These are phyloP conservation scores for Aspergillus thermomutatus DNA, from an alignment of 2,329 filamentous ascomycete species.

Conservation along the genomic window DNA sequence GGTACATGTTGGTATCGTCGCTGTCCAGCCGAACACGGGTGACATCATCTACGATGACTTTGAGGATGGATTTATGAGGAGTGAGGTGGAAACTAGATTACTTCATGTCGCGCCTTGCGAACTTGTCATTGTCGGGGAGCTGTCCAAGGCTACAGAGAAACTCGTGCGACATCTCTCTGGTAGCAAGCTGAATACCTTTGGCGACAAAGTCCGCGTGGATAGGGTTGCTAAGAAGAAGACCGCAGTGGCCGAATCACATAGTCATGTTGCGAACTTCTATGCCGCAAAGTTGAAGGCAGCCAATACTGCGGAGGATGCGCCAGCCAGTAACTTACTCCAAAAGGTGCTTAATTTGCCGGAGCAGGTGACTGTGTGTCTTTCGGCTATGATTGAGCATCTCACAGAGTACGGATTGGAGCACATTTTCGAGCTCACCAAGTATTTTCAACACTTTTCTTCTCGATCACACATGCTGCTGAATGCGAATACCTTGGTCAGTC, in stretches of 20 bases:
- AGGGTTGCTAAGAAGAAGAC: slow-evolving; percentile 72
- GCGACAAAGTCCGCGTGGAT: slow-evolving; percentile 84
- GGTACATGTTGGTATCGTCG: slow-evolving; percentile 85
- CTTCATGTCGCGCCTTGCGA: slow-evolving; percentile 95
- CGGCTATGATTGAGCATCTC: slow-evolving; percentile 92
- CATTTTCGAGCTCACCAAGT: slow-evolving; percentile 93
- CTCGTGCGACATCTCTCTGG: slow-evolving; percentile 85
- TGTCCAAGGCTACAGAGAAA: slow-evolving; percentile 90
- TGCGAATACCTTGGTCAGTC: slow-evolving; percentile 86
- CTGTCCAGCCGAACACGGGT: slow-evolving; percentile 91
- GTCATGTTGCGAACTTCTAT: slow-evolving; percentile 90
- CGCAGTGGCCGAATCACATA: slow-evolving; percentile 78
- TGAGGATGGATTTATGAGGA: slow-evolving; percentile 95
- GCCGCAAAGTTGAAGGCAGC: slow-evolving; percentile 73
- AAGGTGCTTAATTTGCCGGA: slow-evolving; percentile 83
- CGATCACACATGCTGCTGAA: slow-evolving; percentile 94
- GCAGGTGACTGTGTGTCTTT: slow-evolving; percentile 84
- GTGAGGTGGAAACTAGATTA: slow-evolving; percentile 91
- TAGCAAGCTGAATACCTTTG: slow-evolving; percentile 86
- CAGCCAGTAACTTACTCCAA: slow-evolving; percentile 68
- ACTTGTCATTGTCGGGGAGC: slow-evolving; percentile 84
- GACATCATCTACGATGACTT: slow-evolving; percentile 96
- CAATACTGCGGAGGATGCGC: slow-evolving; percentile 50
- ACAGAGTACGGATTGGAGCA: slow-evolving; percentile 90
- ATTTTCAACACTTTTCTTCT: slow-evolving; percentile 93